Conservation (phyloP, 257 asterid species). For the Pogostemon cablin region DNA sequence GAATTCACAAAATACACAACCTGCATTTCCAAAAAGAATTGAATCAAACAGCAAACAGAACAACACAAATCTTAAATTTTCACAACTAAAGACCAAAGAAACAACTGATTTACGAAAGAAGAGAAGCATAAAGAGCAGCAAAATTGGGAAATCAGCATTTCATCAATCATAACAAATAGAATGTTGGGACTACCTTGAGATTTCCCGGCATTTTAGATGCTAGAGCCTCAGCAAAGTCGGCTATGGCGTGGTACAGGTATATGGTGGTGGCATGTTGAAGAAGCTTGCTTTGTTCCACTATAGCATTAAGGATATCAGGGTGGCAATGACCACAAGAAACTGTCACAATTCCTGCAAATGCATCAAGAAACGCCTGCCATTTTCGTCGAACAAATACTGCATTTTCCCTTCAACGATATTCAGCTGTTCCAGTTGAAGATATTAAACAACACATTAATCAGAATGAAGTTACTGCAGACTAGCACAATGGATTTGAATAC, state of each 20-base stretch:
- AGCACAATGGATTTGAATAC: too few species aligned
- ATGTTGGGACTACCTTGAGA: conserved; percentile 55
- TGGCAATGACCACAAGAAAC: conserved; percentile 98
- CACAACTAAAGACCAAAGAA: background rate
- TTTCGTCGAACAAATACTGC: conserved; percentile 94
- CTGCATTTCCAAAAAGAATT: conserved; percentile 48
- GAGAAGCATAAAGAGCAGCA: background rate
- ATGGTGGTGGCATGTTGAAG: conserved; percentile 95
- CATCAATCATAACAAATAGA: background rate
- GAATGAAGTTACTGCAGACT: background rate
- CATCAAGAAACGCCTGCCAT: conserved; percentile 89
- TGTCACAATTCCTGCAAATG: conserved; percentile 93
- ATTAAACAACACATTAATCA: background rate
- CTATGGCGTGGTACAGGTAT: conserved; percentile 88
- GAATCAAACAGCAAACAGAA: background rate
- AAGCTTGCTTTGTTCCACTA: conserved; percentile 82
- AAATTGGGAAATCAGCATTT: background rate
- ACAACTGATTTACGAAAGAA: background rate
- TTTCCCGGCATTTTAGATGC: conserved; percentile 96
- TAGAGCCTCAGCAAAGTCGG: conserved; percentile 85
- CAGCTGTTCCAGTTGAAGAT: conserved; percentile 50
- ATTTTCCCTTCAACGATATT: conserved; percentile 96
- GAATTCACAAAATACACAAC: conserved; percentile 95
- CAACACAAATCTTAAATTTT: background rate
- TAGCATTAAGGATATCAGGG: conserved; percentile 72